Base-by-base conservation (phyloP, 1,139 yeast genomes). In the Yamadazyma sp. region DNA sequence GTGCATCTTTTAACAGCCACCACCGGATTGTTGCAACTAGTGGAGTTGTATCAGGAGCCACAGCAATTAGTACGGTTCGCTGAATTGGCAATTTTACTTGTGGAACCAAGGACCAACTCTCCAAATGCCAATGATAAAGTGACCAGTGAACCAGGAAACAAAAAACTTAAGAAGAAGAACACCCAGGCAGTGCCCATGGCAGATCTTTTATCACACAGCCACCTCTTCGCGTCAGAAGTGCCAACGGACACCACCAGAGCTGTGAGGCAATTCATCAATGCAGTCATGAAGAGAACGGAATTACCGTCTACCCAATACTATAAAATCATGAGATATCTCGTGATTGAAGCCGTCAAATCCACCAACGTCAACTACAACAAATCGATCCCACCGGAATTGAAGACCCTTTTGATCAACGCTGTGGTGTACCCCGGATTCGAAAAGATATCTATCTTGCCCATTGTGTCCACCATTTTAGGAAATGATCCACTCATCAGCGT, bases 131-230 rank as follows among this genome's bases (percentile, higher is more conserved):
- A 29, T 17, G 20, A 22, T 9, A 33, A 33, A 25, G 29, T 34
- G 28, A 10, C 35, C 29, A 17, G 30, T 27, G 47, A 40, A 23
- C 39, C 33, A 12, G 45, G 52, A 4, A 54, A 56, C 36, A 37
- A 35, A 9, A 54, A 62, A 35, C 68, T 68, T 45, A 70, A 70
- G 51, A 73, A 67, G 53, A 78, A 70, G 52, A 67, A 62, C 36
- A 59, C 57, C 33, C 64, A 66, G 17, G 51, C 73, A 0, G 70
- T 72, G 20, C 76, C 83, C 3, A 61, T 84, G 47, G 77, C 94
- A 3, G 96, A 87, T 62, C 62, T 84, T 30, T 68, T 85, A 33
- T 80, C 92, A 1, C 86, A 85, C 54, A 74, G 84, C 24, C 79
- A 76, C 35, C 63, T 79, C 35, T 86, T 86, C 49, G 54, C 60